A percentile compares a stretch with the other conserved stretches of the same genome.
Evolutionary conservation across 1,284 basidiomycete species (phyloP).

Genomic region (Takashimella tepidaria): DNA sequence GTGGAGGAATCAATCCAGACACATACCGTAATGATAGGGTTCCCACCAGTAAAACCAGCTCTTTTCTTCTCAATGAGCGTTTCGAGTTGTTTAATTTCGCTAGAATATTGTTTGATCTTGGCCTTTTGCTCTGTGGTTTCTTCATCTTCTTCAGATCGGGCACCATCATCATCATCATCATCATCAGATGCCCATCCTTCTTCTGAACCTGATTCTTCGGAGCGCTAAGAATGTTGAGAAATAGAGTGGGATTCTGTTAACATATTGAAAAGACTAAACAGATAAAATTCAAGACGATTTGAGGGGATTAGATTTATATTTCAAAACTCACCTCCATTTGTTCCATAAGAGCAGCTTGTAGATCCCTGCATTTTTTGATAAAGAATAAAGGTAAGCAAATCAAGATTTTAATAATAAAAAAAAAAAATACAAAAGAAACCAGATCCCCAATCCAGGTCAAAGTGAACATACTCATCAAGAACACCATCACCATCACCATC

Average conservation of each 20-base stretch:
- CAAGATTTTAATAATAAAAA: not conserved
- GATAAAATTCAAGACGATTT: no score
- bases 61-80: slow-evolving; percentile 77
- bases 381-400: not conserved
- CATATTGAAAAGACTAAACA: no score
- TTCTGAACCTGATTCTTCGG: slow-evolving; percentile 24
- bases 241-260: no score
- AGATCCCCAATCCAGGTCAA: no score
- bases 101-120: slow-evolving; percentile 71
- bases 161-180: slow-evolving; percentile 60
- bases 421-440: no score
- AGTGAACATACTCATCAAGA: slow-evolving; percentile 27
- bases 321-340: slow-evolving; percentile 18
- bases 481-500: slow-evolving; percentile 29
- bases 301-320: not conserved
- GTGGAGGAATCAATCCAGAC: slow-evolving; percentile 18
- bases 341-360: slow-evolving; percentile 36
- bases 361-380: slow-evolving; percentile 19
- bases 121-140: slow-evolving; percentile 52
- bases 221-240: slow-evolving; percentile 8
- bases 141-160: slow-evolving; percentile 62
- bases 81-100: slow-evolving; percentile 85
- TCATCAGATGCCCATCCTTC: slow-evolving; percentile 61
- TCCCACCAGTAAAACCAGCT: slow-evolving; percentile 79
- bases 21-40: slow-evolving; percentile 82